A percentile compares a stretch with the other conserved stretches of the same genome.
phyloP scores from a whole-genome alignment of 164 flowering plant genomes.

The Saururus chinensis region DNA sequence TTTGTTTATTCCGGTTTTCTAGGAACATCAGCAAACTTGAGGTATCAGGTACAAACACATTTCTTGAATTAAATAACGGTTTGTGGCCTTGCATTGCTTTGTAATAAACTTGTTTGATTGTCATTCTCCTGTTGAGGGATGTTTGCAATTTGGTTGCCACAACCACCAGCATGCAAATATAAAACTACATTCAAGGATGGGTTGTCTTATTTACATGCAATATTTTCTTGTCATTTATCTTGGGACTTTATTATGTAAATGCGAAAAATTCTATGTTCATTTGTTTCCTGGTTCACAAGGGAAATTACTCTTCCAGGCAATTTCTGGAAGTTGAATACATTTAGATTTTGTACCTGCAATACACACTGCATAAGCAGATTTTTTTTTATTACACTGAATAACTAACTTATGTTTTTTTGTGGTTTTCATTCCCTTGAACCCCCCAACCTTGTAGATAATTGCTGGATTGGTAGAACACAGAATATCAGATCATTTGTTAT shows the following conservation, averaged over 20 bases:
- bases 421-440: not conserved
- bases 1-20: slow-evolving; percentile 64
- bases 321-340: too few species aligned
- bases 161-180: too few species aligned
- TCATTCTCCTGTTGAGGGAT: not conserved
- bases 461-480: slow-evolving; percentile 92
- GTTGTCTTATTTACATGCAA: too few species aligned
- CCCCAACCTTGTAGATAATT: slow-evolving; percentile 46
- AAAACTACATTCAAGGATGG: too few species aligned
- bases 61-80: not conserved
- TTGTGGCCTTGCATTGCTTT: not conserved
- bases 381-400: not conserved
- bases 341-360: too few species aligned
- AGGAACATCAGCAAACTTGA: slow-evolving; percentile 89
- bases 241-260: too few species aligned
- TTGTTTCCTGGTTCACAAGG: not conserved
- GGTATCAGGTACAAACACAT: slow-evolving; percentile 62
- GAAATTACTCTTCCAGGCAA: not conserved
- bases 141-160: not conserved
- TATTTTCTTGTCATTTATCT: too few species aligned
- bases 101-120: not conserved
- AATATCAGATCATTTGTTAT: slow-evolving; percentile 46
- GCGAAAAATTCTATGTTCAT: too few species aligned
- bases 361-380: not conserved
- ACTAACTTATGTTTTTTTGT: not conserved